Conservation (phyloP, 78 protist species). For the Dictyostelium intermedium region DNA sequence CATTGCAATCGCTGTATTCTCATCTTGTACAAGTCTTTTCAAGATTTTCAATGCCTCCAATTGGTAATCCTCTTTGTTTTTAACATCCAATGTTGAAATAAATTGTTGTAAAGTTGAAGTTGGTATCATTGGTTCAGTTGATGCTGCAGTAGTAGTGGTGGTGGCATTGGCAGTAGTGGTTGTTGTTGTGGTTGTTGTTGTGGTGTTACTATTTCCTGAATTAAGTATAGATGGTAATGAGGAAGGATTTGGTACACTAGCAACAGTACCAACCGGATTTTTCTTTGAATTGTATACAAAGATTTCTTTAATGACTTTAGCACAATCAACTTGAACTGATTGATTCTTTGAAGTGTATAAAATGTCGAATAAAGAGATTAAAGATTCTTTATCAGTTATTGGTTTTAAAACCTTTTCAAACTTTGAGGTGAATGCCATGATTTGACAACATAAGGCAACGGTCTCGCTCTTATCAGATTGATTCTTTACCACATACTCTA, state of each 20-base stretch:
- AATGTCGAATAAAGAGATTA: constrained; percentile 19
- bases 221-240: background rate
- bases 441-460: constrained; percentile 36
- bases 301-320: constrained; percentile 36
- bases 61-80: constrained; percentile 45
- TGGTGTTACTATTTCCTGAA: background rate
- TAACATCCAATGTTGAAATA: constrained; percentile 29
- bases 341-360: constrained; percentile 9
- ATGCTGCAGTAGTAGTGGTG: background rate
- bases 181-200: background rate
- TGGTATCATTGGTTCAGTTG: constrained; percentile 20
- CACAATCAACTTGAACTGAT: constrained; percentile 43
- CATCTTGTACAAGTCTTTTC: constrained; percentile 31
- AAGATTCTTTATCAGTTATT: constrained; percentile 13
- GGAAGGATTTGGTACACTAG: background rate
- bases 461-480: constrained; percentile 23
- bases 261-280: background rate
- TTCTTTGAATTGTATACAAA: background rate
- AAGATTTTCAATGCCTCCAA: constrained; percentile 26
- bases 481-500: constrained; percentile 12
- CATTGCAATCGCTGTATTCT: background rate
- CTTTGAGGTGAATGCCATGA: constrained; percentile 22
- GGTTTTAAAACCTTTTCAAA: constrained; percentile 42
- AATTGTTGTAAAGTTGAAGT: constrained; percentile 10
- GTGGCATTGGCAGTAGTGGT: background rate